phyloP scores from a whole-genome alignment of 768 basidiomycete species.

The Melanogaster broomeanus region DNA sequence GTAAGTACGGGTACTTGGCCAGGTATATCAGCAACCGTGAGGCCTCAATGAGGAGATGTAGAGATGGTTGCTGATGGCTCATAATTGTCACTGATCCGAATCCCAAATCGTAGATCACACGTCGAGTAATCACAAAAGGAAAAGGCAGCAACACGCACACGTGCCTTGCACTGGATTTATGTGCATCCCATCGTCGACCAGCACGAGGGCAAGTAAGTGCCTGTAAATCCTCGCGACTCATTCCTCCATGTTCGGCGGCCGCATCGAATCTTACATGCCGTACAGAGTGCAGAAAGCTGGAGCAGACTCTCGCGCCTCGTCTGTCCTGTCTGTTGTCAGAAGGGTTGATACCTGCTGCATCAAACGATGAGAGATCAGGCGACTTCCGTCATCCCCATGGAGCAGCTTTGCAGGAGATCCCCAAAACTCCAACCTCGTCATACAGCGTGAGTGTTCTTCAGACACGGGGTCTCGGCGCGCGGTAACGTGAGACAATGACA shows the following conservation, averaged over 20 bases:
- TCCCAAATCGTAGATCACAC: neutral
- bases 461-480: too few species aligned
- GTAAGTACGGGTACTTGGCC: too few species aligned
- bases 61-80: neutral
- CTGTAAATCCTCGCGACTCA: constrained; percentile 13
- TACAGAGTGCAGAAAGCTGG: neutral
- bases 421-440: neutral
- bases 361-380: neutral
- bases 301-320: neutral
- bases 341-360: neutral
- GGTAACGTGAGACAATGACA: too few species aligned
- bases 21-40: too few species aligned
- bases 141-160: too few species aligned
- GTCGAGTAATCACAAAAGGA: constrained; percentile 13
- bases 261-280: neutral
- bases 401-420: neutral
- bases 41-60: neutral
- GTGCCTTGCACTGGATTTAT: too few species aligned
- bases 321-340: neutral
- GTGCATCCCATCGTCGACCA: too few species aligned
- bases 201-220: neutral
- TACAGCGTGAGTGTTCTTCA: neutral
- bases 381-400: neutral
- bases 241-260: neutral
- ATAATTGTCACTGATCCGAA: too few species aligned